phyloP scores from a whole-genome alignment of 192 early-diverging fungal genomes.

The Spizellomyces sp. region DNA sequence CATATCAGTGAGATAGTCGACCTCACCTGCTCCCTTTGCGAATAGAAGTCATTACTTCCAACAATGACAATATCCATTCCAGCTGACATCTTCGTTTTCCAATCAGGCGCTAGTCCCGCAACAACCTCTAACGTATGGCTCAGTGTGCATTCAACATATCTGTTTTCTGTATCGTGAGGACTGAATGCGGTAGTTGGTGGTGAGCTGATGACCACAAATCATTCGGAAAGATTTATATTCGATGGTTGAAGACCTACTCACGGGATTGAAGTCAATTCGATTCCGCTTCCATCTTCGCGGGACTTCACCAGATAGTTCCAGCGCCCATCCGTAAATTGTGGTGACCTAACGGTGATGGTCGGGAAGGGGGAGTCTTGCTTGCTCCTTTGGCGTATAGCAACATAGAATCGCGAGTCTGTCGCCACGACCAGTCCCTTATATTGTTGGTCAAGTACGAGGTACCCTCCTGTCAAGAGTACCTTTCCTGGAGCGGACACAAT shows the following conservation, averaged over 20 bases:
- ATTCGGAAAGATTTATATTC: background rate
- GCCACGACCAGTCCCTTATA: constrained; percentile 85
- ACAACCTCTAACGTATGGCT: constrained; percentile 23
- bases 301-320: constrained; percentile 68
- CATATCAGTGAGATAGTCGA: background rate
- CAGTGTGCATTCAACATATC: constrained; percentile 66
- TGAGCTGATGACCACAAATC: background rate
- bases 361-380: background rate
- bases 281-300: no score
- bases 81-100: background rate
- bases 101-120: background rate
- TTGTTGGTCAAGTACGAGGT: constrained; percentile 84
- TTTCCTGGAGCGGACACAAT: constrained; percentile 91
- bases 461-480: constrained; percentile 90
- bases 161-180: constrained; percentile 47
- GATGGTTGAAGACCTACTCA: background rate
- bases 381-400: constrained; percentile 46
- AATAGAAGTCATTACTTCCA: constrained; percentile 99
- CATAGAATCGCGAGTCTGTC: constrained; percentile 83
- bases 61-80: constrained; percentile 77
- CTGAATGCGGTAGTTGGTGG: background rate
- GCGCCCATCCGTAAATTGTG: constrained; percentile 82
- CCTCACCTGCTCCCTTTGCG: constrained; percentile 81
- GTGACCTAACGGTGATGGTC: constrained; percentile 67
- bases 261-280: background rate